phyloP scores from a whole-genome alignment of 2,329 filamentous ascomycete species.

The Tolypocladium ovalisporum region DNA sequence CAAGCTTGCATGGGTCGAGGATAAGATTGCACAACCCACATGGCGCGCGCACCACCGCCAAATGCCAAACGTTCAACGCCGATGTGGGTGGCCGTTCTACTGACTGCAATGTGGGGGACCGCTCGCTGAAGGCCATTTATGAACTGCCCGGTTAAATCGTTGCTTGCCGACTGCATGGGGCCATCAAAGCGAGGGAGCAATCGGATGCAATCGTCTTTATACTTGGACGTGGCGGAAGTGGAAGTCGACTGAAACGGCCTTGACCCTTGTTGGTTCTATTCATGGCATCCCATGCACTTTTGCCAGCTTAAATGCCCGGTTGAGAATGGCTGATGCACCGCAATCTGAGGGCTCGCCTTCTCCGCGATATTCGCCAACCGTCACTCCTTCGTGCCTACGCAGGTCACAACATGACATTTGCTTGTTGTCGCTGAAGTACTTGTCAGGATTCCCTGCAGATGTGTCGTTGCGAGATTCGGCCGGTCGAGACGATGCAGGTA shows the following conservation, averaged over 20 bases:
- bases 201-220: too few species aligned
- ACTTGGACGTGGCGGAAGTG: background rate
- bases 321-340: background rate
- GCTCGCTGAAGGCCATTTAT: too few species aligned
- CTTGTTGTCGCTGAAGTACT: background rate
- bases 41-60: too few species aligned
- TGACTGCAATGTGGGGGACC: too few species aligned
- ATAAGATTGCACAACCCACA: background rate
- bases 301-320: background rate
- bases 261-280: background rate
- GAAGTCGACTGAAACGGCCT: background rate
- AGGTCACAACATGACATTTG: background rate
- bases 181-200: background rate
- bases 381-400: background rate
- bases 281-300: background rate
- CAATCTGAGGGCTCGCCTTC: background rate
- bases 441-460: background rate
- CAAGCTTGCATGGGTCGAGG: background rate
- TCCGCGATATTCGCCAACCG: background rate
- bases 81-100: too few species aligned
- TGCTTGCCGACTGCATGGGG: background rate
- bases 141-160: background rate
- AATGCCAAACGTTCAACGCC: too few species aligned
- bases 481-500: background rate
- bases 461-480: background rate